Evolutionary conservation across 2,329 filamentous ascomycete genomes (phyloP).

Genomic region (Ophiognomonia clavigignenti-juglandacearum): DNA sequence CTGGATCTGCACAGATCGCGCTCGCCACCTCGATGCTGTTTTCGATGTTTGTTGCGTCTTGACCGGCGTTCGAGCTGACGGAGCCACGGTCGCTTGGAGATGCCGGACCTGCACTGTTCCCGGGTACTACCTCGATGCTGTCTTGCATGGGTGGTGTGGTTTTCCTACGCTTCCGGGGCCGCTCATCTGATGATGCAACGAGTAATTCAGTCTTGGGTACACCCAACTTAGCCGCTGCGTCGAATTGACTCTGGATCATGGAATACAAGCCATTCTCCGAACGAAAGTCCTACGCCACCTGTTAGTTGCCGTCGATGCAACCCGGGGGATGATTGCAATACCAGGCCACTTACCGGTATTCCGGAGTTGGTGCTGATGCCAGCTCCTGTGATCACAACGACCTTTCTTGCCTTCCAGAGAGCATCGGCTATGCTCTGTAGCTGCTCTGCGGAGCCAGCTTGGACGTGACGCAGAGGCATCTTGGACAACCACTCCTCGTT

Average conservation of each 20-base stretch:
- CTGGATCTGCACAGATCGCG: neutral
- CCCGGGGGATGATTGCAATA: too few relatives aligned
- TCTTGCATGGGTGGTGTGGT: conserved; percentile 8
- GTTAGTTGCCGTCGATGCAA: conserved; percentile 18
- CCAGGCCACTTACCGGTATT: conserved; percentile 55
- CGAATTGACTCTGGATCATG: conserved; percentile 64
- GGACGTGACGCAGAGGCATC: conserved; percentile 57
- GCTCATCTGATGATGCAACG: conserved; percentile 24
- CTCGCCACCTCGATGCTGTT: conserved; percentile 13
- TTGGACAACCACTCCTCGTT: conserved; percentile 18
- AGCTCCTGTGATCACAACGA: conserved; percentile 68
- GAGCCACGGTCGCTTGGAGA: neutral
- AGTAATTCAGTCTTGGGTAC: conserved; percentile 24
- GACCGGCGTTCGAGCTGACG: too few relatives aligned
- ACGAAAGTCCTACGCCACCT: conserved; percentile 55
- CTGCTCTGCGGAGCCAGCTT: conserved; percentile 42
- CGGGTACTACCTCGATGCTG: conserved; percentile 11
- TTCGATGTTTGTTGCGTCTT: conserved; percentile 5
- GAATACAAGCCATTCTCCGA: conserved; percentile 70
- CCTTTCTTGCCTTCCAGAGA: conserved; percentile 60
- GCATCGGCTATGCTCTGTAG: conserved; percentile 63
- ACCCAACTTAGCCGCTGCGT: conserved; percentile 40
- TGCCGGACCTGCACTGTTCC: neutral
- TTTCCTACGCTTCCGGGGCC: conserved; percentile 21
- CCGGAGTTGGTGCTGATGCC: conserved; percentile 74